Base-by-base conservation (phyloP, 2,329 filamentous ascomycete genomes). In the Mycosphaerelloides madeirae region DNA sequence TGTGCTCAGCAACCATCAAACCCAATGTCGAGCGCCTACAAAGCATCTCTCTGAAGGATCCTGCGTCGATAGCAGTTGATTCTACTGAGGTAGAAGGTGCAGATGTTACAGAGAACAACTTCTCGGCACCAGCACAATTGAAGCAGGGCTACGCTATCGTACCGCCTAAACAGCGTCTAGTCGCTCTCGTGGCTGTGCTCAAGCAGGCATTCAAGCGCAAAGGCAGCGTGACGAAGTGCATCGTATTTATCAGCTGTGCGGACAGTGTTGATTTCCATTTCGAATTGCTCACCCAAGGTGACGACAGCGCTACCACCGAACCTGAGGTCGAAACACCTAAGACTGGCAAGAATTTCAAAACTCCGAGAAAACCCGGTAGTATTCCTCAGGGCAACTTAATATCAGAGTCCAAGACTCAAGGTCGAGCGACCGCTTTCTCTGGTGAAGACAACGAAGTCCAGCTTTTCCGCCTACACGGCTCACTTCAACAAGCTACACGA, bases 231-330 rank as follows among this genome's bases (percentile, higher is more conserved):
- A 96, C 95, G 87, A 97, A 98, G 67, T 87, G 85, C 16, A 96
- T 98, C 49, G 77, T 98, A 29, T 98, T 98, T 69, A 86, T 98
- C 38, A 95, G 91, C 9, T 98, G 93, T 60, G 90, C 93, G 15
- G 93, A 98, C 65, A 93, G 88, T 1, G 93, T 97, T 47, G 89
- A 98, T 64, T 98, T 96, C 59, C 91, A 97, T 65, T 97, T 89
- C 64, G 85, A 94, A 49, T 71, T 95, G 3, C 79, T 98, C 45
- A 83, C 75, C 6, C 69, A 68, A 14, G 65, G 67, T 38, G 52
- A 62, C 25, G 68, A 57, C 25, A 55, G 55, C 11, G 55, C 63
- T 28, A 52, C 64, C 16, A 55, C 51, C 45, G 53, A 58, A 18
- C 44, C 44, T 25, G 25, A 43, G 18, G 29, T 44, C n/a, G 42